phyloP scores from a whole-genome alignment of 2,329 filamentous ascomycete genomes.

The Chaetomiaceae sp. region DNA sequence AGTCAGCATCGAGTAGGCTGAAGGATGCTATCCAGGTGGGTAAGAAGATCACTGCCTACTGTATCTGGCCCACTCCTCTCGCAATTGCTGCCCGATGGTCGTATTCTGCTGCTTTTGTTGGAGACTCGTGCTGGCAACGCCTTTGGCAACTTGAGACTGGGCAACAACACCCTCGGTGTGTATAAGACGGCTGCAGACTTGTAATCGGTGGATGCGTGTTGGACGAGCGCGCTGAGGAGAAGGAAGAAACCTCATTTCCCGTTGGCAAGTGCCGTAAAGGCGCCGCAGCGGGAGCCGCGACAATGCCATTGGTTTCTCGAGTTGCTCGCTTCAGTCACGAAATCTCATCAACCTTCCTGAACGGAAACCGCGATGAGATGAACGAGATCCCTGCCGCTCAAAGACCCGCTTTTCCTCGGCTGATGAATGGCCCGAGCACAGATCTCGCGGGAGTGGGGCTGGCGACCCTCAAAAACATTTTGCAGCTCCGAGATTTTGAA shows the following conservation, averaged over 20 bases:
- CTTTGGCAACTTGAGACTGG: not conserved
- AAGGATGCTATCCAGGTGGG: slow-evolving; percentile 13
- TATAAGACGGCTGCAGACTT: slow-evolving; percentile 5
- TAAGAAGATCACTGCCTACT: slow-evolving; percentile 38
- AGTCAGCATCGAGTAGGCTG: slow-evolving; percentile 1
- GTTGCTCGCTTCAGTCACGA: not conserved
- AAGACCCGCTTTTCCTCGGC: slow-evolving; percentile 13
- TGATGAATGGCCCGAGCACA: slow-evolving; percentile 16
- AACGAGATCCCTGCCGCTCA: not conserved
- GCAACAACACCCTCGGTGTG: slow-evolving; percentile 12
- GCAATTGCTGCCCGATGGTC: slow-evolving; percentile 16
- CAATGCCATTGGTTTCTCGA: slow-evolving; percentile 18
- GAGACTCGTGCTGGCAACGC: not conserved
- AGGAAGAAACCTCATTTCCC: not conserved
- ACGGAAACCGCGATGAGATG: slow-evolving; percentile 6
- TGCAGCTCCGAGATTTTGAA: slow-evolving; percentile 28
- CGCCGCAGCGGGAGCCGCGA: slow-evolving; percentile 19
- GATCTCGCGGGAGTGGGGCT: slow-evolving; percentile 13
- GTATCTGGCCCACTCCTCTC: slow-evolving; percentile 36
- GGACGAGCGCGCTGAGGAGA: not conserved
- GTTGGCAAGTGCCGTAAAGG: slow-evolving; percentile 11
- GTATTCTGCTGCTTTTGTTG: not conserved
- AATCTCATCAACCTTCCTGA: not conserved
- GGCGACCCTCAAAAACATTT: slow-evolving; percentile 28
- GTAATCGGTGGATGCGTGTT: not conserved